These are phyloP conservation scores for Phytophthora tentaculata DNA, from an alignment of 352 stramenopile genomes.

Conservation along the genomic window DNA sequence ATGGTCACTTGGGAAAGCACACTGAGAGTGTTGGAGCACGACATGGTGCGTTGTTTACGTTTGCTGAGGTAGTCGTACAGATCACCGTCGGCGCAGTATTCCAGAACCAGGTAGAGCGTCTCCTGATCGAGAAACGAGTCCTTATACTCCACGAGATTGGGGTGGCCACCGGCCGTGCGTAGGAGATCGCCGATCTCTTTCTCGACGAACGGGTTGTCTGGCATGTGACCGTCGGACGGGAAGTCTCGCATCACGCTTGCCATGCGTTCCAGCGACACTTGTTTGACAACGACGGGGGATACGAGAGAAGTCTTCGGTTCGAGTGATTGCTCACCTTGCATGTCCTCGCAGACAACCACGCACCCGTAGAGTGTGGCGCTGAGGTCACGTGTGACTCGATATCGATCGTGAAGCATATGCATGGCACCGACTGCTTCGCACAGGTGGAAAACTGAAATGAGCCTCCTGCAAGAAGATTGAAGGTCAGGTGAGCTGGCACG, in stretches of 20 bases:
- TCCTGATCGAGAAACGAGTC: slow-evolving; percentile 50
- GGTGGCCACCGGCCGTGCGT: slow-evolving; percentile 43
- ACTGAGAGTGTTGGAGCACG: slow-evolving; percentile 29
- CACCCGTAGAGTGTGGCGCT: slow-evolving; percentile 55
- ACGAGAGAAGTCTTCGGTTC: slow-evolving; percentile 3
- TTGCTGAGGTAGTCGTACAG: slow-evolving; percentile 43
- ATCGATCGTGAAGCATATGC: slow-evolving; percentile 34
- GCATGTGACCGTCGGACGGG: slow-evolving; percentile 22
- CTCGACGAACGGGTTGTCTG: slow-evolving; percentile 53
- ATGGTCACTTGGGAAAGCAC: slow-evolving; percentile 41
- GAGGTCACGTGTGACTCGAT: slow-evolving; percentile 40
- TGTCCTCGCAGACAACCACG: slow-evolving; percentile 54
- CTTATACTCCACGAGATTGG: slow-evolving; percentile 50
- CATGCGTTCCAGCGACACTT: slow-evolving; percentile 41
- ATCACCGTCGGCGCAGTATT: slow-evolving; percentile 45
- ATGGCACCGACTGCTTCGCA: slow-evolving; percentile 6
- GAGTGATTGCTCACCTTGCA: background rate
- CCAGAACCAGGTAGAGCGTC: slow-evolving; percentile 53
- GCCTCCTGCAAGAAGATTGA: slow-evolving; percentile 19
- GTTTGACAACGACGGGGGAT: background rate
- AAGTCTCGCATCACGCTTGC: slow-evolving; percentile 31
- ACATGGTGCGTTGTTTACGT: slow-evolving; percentile 30
- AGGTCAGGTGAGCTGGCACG: slow-evolving; percentile 3
- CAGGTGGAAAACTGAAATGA: slow-evolving; percentile 14
- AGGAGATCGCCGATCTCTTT: slow-evolving; percentile 45